Conservation (phyloP, 768 basidiomycete species). For the Phanerodontia chrysosporium region DNA sequence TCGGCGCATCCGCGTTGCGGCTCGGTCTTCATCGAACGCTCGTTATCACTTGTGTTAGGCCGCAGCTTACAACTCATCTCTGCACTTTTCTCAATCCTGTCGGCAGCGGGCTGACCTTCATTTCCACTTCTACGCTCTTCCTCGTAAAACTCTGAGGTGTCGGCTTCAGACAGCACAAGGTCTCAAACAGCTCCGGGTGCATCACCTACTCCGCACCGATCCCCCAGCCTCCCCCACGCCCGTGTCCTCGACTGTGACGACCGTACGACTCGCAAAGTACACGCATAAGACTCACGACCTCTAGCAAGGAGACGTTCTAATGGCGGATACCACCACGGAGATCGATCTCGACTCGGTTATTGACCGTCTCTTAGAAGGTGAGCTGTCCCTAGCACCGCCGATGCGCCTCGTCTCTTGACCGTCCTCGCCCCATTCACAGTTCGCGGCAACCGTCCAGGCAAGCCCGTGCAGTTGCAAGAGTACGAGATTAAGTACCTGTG, state of each 20-base stretch:
- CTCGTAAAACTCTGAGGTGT: conserved; percentile 9
- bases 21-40: conserved; percentile 26
- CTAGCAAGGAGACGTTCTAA: conserved; percentile 25
- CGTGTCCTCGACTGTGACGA: conserved; percentile 7
- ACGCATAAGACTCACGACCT: conserved; percentile 21
- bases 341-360: conserved; percentile 99
- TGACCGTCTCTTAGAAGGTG: conserved; percentile 96
- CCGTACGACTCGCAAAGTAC: conserved; percentile 18
- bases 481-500: conserved; percentile 99
- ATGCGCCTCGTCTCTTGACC: conserved; percentile 8
- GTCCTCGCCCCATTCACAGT: conserved; percentile 45
- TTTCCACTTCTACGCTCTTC: conserved; percentile 4
- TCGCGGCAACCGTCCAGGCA: conserved; percentile 96
- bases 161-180: conserved; percentile 1
- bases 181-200: conserved; percentile 13
- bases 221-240: conserved; percentile 8
- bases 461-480: conserved; percentile 95
- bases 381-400: conserved; percentile 27
- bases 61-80: conserved; percentile 38
- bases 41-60: conserved; percentile 35
- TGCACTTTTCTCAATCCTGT: conserved; percentile 29
- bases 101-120: conserved; percentile 28
- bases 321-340: conserved; percentile 83
- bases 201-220: conserved; percentile 9
- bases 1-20: conserved; percentile 16